phyloP scores from a whole-genome alignment of 345 rosid species.

The Aurinia saxatilis region DNA sequence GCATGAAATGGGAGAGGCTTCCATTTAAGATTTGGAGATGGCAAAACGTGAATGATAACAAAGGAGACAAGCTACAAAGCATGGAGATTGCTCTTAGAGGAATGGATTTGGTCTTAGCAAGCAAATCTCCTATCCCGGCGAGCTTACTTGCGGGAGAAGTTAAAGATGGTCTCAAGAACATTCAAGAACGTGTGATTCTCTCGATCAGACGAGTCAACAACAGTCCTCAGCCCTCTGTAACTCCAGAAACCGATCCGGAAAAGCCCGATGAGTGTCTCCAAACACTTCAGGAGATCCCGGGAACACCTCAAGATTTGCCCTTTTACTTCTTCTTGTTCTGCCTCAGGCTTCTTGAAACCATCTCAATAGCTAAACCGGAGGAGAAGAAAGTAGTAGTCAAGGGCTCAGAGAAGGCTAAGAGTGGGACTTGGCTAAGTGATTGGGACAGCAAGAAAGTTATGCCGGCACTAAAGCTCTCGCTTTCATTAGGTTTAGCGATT shows the following conservation, averaged over 20 bases:
- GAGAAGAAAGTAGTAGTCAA: slow-evolving; percentile 4
- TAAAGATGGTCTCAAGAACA: slow-evolving; percentile 30
- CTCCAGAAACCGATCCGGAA: slow-evolving; percentile 44
- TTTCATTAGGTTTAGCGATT: slow-evolving; percentile 63
- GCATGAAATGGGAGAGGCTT: slow-evolving; percentile 73
- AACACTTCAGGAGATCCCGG: slow-evolving; percentile 43
- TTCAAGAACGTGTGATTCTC: slow-evolving; percentile 39
- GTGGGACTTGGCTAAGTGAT: slow-evolving; percentile 12
- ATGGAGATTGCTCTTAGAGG: slow-evolving; percentile 58
- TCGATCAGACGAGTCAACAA: slow-evolving; percentile 37
- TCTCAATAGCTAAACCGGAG: slow-evolving; percentile 30
- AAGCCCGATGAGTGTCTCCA: slow-evolving; percentile 34
- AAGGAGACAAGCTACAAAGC: slow-evolving; percentile 46
- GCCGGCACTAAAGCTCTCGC: slow-evolving; percentile 56
- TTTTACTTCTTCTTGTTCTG: slow-evolving; percentile 77
- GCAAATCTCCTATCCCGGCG: slow-evolving; percentile 32
- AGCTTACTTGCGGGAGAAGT: slow-evolving; percentile 30
- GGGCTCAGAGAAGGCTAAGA: slow-evolving; percentile 1
- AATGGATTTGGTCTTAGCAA: slow-evolving; percentile 68
- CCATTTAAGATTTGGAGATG: slow-evolving; percentile 47
- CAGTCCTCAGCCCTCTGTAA: slow-evolving; percentile 33
- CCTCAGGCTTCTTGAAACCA: slow-evolving; percentile 44
- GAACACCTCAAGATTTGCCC: slow-evolving; percentile 45
- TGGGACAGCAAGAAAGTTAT: slow-evolving; percentile 36
- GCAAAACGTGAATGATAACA: slow-evolving; percentile 32